Evolutionary conservation across 306 rosid species (phyloP), one percentile per base, ranked within the genome.

Genomic region (Cicer bijugum): DNA sequence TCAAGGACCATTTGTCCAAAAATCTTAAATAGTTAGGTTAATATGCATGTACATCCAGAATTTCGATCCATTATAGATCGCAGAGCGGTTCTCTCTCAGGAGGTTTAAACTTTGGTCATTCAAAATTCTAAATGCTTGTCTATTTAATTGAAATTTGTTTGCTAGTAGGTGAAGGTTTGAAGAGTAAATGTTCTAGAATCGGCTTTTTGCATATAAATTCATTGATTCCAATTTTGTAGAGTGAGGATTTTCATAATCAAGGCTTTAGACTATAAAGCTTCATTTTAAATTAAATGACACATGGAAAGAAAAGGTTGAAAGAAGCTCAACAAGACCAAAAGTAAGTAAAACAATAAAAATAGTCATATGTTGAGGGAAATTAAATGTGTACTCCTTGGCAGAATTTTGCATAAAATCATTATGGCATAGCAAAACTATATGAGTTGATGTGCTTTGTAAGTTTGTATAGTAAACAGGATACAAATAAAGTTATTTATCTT

Each of bases 31-130:
- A 61, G n/a, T 6, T 17, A 43, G 33, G 55, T 57, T 10, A 42
- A 20, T 6, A 9, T 42, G 37, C 35, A 61, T 35, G 15, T 33
- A 37, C 33, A 59, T 73, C 35, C 28, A 73, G 19, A 59, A 73
- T 73, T 75, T 75, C 12, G 12, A 51, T 76, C 50, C 6, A 57
- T 69, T 46, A 35, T 58, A 58, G 28, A 35, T 59, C 59, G 10
- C 39, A 1, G 9, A 67, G 74, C 39, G 43, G 9, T 58, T 60
- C 60, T 43, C 35, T 23, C 3, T 59, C 16, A 60, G 66, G 12
- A 46, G 61, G 40, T 28, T 33, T 16, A 58, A 28, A 48, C 58
- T 65, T 60, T 60, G 44, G 50, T 60, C 10, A 16, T 50, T 20
- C 39, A 75, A 61, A 69, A 38, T 68, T 42, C 35, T 28, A 28